Evolutionary conservation across 106 monocot species (phyloP), one percentile per base, ranked within the genome.

Genomic region (Allium fistulosum): DNA sequence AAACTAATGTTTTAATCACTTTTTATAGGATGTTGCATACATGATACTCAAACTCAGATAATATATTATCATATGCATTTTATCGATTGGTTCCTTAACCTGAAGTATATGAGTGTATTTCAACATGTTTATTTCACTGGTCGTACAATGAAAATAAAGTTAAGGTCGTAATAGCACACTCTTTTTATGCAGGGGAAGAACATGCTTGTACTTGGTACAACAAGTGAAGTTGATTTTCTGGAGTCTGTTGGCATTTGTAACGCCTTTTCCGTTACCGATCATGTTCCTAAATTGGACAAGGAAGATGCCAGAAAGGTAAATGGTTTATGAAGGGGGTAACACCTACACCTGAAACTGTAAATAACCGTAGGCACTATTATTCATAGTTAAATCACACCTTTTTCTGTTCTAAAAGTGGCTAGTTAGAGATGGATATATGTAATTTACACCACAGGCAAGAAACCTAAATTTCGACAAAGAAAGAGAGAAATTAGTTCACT

Each of bases 201-300:
- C 46, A 75, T 99, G 82, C 73, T 99, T 64, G 85, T 99, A 49
- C 80, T 92, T 72, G 92, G 97, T 71, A 99, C 97, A 68, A 99
- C 92, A 59, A 89, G 97, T 80, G 89, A 92, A 62, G 82, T 75
- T n/a, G 87, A 75, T 11, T 89, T 99, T 80, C 73, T 99, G 22
- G 97, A 90, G 27, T 92, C 97, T 37, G 82, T 92, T 77, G 97
- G 92, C 62, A 87, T 99, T 55, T 80, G 86, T 57, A 80, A 82
- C 81, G 83, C 89, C 61, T 99, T 99, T 69, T 86, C 97, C 51
- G 87, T 92, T 26, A 76, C 82, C 28, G 82, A 99, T 73, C 82
- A 82, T 75, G 89, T 99, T 11, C 97, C 97, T 11, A 81, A 79
- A 45, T 72, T 99, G 77, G 66, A 84, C 48, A 74, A 75, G 70